phyloP scores from a whole-genome alignment of 2,329 filamentous ascomycete species.

The Cordyceps fumosorosea region DNA sequence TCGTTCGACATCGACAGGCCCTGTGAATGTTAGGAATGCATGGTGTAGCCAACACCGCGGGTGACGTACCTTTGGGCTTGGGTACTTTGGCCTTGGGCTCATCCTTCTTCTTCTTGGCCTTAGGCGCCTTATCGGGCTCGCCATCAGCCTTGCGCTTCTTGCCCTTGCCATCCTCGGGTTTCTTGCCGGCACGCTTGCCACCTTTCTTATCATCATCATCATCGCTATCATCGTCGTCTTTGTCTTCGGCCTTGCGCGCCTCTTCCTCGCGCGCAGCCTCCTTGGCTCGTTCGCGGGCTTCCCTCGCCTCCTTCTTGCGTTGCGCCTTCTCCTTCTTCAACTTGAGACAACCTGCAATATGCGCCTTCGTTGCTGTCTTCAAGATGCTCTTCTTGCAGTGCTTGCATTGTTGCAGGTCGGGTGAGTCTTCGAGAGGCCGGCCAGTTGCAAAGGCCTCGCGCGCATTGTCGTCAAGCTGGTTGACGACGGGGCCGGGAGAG shows the following conservation, averaged over 20 bases:
- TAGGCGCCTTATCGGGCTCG: conserved; percentile 74
- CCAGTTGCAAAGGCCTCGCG: conserved; percentile 76
- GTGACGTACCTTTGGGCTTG: conserved; percentile 66
- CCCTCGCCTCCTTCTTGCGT: conserved; percentile 67
- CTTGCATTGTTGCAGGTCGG: conserved; percentile 80
- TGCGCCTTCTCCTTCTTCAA: conserved; percentile 78
- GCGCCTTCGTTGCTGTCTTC: conserved; percentile 65
- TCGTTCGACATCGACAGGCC: conserved; percentile 87
- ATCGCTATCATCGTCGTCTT: conserved; percentile 44
- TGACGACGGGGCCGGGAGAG: conserved; percentile 51
- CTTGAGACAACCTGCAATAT: conserved; percentile 77
- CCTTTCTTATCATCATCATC: conserved; percentile 37
- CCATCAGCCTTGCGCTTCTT: conserved; percentile 74
- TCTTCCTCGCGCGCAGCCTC: conserved; percentile 54
- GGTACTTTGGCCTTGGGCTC: conserved; percentile 76
- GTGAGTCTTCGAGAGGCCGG: conserved; percentile 70
- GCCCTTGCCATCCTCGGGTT: conserved; percentile 57
- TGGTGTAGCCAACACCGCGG: not conserved
- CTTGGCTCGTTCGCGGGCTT: conserved; percentile 60
- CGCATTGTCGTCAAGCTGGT: conserved; percentile 67
- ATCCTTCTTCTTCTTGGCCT: conserved; percentile 92
- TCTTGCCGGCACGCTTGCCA: conserved; percentile 53
- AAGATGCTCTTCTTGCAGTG: conserved; percentile 88
- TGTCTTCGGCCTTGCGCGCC: conserved; percentile 44
- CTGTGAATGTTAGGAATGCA: conserved; percentile 28